A percentile compares a stretch with the other conserved stretches of the same genome.
These are phyloP conservation scores for Avena atlantica DNA, from an alignment of 176 grass and related monocot genomes.

Conservation along the genomic window DNA sequence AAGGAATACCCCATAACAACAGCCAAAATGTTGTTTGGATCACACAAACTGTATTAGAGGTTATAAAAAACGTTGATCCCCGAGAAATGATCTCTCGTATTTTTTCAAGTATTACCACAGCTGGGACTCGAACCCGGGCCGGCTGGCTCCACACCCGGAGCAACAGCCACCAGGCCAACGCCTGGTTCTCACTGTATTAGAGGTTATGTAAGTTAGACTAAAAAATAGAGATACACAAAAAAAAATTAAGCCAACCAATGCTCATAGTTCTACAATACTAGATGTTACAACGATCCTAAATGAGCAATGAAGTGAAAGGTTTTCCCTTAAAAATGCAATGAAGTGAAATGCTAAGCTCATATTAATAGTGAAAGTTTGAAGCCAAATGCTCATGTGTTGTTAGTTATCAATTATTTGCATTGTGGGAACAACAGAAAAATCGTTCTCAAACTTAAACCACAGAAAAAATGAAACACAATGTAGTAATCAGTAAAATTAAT, in stretches of 20 bases:
- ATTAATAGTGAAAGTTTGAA: neutral
- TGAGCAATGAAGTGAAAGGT: neutral
- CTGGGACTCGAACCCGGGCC: too few species aligned
- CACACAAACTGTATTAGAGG: neutral
- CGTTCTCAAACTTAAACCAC: neutral
- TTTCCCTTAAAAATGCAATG: neutral
- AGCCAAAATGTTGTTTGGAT: neutral
- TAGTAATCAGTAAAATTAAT: neutral
- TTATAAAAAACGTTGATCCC: too few species aligned
- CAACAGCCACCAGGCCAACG: too few species aligned
- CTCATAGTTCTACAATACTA: neutral
- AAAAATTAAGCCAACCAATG: neutral
- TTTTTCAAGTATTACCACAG: too few species aligned
- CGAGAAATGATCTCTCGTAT: too few species aligned
- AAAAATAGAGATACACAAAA: neutral
- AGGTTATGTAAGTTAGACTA: neutral
- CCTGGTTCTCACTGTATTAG: neutral
- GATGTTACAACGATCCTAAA: neutral
- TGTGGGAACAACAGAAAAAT: neutral
- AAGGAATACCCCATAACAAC: neutral
- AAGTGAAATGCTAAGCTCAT: neutral
- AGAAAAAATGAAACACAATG: neutral
- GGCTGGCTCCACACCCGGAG: too few species aligned
- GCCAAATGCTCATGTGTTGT: neutral
- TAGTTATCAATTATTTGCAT: neutral